Evolutionary conservation across 1,284 basidiomycete species (phyloP).

Genomic region (Irpex sp.): DNA sequence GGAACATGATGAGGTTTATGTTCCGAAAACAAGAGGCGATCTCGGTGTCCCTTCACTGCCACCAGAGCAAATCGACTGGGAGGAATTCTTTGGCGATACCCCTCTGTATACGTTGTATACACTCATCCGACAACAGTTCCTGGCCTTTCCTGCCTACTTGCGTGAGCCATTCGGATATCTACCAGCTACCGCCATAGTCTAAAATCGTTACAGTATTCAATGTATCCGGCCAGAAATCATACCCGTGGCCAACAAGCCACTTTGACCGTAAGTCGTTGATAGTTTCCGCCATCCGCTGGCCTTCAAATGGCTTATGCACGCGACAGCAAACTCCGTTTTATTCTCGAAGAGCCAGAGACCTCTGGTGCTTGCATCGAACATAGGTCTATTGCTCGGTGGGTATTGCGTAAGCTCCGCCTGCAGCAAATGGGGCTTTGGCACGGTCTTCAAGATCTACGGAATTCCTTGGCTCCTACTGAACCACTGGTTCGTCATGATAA

Average conservation of each 20-base stretch:
- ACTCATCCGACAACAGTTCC: slow-evolving; percentile 60
- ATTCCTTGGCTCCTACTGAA: slow-evolving; percentile 53
- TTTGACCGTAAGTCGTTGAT: slow-evolving; percentile 44
- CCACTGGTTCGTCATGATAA: slow-evolving; percentile 47
- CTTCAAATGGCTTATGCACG: neutral
- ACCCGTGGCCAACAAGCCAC: slow-evolving; percentile 66
- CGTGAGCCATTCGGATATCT: slow-evolving; percentile 26
- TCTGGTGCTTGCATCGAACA: slow-evolving; percentile 49
- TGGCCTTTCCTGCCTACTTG: slow-evolving; percentile 75
- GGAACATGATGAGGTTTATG: slow-evolving; percentile 62
- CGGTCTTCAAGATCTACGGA: slow-evolving; percentile 49
- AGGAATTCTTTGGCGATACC: slow-evolving; percentile 56
- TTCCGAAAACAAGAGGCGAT: slow-evolving; percentile 52
- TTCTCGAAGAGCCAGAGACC: slow-evolving; percentile 49
- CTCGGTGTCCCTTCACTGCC: slow-evolving; percentile 41
- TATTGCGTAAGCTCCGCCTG: slow-evolving; percentile 33
- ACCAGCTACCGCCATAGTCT: neutral
- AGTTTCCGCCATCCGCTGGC: neutral
- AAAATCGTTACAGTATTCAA: slow-evolving; percentile 42
- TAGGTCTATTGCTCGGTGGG: slow-evolving; percentile 46
- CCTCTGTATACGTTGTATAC: slow-evolving; percentile 54
- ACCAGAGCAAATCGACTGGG: slow-evolving; percentile 40
- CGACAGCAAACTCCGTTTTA: slow-evolving; percentile 47
- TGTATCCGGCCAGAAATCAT: slow-evolving; percentile 61
- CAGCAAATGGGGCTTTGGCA: slow-evolving; percentile 28